phyloP scores from a whole-genome alignment of 352 stramenopile species.

The Globisporangium radiosum region DNA sequence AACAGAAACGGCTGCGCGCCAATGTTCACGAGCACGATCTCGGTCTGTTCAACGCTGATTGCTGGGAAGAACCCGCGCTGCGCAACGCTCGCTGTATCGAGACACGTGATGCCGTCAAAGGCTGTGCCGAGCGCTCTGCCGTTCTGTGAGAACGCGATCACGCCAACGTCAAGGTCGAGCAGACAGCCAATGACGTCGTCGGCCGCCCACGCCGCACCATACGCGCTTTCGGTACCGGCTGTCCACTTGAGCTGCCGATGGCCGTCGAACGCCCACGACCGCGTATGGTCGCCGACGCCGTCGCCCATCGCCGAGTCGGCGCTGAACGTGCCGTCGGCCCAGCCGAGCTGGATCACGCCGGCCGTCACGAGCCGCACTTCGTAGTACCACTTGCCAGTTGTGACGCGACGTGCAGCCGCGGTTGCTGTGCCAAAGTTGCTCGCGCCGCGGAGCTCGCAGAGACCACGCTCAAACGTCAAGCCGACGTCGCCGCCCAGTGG shows the following conservation, averaged over 20 bases:
- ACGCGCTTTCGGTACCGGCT: constrained; percentile 48
- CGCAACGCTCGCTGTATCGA: constrained; percentile 11
- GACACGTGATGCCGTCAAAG: constrained; percentile 39
- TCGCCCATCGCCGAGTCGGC: constrained; percentile 77
- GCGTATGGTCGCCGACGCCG: constrained; percentile 85
- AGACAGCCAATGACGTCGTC: constrained; percentile 88
- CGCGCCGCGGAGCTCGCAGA: constrained; percentile 65
- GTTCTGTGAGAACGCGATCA: constrained; percentile 82
- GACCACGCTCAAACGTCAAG: constrained; percentile 52
- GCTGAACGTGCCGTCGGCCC: constrained; percentile 77
- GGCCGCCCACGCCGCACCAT: constrained; percentile 56
- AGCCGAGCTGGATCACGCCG: constrained; percentile 90
- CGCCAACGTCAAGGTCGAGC: constrained; percentile 66
- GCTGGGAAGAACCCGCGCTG: constrained; percentile 60
- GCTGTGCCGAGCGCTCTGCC: constrained; percentile 58
- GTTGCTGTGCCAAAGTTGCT: constrained; percentile 78
- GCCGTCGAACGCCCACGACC: constrained; percentile 90
- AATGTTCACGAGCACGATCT: constrained; percentile 84
- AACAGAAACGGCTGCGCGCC: constrained; percentile 72
- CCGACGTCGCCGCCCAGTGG: constrained; percentile 31
- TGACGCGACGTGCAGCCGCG: constrained; percentile 34
- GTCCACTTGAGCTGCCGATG: constrained; percentile 84
- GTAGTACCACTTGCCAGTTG: constrained; percentile 83
- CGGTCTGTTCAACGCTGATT: constrained; percentile 75
- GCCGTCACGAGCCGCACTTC: constrained; percentile 86